Base-by-base conservation (phyloP, 345 rosid species). In the Cardiospermum halicacabum region DNA sequence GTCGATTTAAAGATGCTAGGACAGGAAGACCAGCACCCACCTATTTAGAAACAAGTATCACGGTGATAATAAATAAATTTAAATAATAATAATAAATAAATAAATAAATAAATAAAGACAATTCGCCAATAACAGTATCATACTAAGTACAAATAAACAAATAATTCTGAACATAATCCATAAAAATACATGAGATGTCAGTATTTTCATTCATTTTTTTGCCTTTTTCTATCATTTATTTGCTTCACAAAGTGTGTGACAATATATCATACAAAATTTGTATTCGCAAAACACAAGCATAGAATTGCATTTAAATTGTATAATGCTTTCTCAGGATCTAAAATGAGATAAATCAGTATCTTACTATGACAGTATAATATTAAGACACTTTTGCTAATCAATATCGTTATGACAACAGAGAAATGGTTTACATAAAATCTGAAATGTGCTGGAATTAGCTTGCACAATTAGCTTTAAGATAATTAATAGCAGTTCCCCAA, bases 1-100 rank as follows among this genome's bases (percentile, higher is more conserved):
- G 75, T 30, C 97, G 94, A 73, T 81, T 88, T 73, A 90, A 62
- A 45, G 97, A 85, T 60, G 89, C 80, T 43, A 88, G 88, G 61
- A 93, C 82, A 53, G 98, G 98, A 84, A 93, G 98, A 40, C 97
- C 94, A 70, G 97, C 98, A 71, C 97, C 98, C 66, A 90, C 92
- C 92, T 84, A 45, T 16, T 39, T 66, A 51, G 47, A 59, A 47
- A 43, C 15, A 24, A 26, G 18, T 34, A 53, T 64, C n/a, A n/a
- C n/a, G n/a, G n/a, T n/a, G n/a, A n/a, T n/a, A n/a, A n/a, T n/a
- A n/a, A n/a, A n/a, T n/a, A n/a, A n/a, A n/a, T n/a, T n/a, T n/a
- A n/a, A n/a, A n/a, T n/a, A n/a, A n/a, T n/a, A n/a, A n/a, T n/a
- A n/a, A n/a, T n/a, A n/a, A n/a, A n/a, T n/a, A 62, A 49, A 11